A percentile compares a stretch with the other conserved stretches of the same genome.
phyloP scores from a whole-genome alignment of 352 stramenopile genomes.

The Pythium pectinolyticum region DNA sequence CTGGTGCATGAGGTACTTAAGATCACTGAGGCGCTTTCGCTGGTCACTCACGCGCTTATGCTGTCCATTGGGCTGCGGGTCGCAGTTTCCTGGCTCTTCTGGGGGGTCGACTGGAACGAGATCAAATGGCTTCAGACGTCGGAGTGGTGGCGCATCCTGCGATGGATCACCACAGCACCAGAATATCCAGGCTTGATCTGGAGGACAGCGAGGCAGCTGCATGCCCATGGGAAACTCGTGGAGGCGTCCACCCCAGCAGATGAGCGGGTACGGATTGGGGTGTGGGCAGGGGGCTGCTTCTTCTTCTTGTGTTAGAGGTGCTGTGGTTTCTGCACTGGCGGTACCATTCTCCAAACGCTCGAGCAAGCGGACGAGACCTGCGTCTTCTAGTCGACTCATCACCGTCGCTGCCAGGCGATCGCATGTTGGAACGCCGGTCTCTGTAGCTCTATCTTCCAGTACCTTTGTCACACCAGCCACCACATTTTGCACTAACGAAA shows the following conservation, averaged over 20 bases:
- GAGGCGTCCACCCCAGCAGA: neutral
- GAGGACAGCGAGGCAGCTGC: neutral
- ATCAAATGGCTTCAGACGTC: neutral
- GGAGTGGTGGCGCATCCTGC: neutral
- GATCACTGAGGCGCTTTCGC: neutral
- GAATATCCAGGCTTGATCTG: neutral
- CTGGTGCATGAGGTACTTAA: neutral
- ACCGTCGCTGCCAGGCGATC: neutral
- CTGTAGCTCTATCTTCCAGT: neutral
- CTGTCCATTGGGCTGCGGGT: neutral
- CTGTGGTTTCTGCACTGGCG: neutral
- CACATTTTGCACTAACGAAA: neutral
- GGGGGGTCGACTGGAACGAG: neutral
- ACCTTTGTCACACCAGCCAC: neutral
- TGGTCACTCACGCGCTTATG: neutral
- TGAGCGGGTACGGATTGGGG: neutral
- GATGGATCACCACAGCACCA: slow-evolving; percentile 1
- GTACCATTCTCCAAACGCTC: neutral
- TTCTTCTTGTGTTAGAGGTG: neutral
- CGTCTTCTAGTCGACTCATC: neutral
- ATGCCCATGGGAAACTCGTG: neutral
- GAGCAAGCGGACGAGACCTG: neutral
- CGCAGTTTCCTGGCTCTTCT: neutral
- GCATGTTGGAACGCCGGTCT: neutral
- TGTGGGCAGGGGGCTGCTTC: neutral